Base-by-base conservation (phyloP, 2,329 filamentous ascomycete genomes). In the Penicillium sp. region DNA sequence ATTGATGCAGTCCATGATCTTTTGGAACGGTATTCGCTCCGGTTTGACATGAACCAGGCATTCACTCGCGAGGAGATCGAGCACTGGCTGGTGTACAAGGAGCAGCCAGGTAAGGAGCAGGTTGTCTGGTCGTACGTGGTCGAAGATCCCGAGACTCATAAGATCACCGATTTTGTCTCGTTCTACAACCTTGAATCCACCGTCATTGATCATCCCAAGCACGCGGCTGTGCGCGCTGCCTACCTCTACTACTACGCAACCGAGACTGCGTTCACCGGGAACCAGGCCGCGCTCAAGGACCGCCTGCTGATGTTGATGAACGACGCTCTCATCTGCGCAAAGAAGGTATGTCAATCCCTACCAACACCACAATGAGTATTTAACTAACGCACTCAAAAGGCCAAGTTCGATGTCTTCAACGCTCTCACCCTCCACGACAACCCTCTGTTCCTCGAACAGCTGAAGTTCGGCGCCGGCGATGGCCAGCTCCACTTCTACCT, bases 191-290 rank as follows among this genome's bases (percentile, higher is more conserved):
- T 99, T 30, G 91, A 96, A 70, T 96, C 91, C 14, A 94, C 90
- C 1, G 88, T 96, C 52, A 95, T 99, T 64, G 86, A 87, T 61
- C 85, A 90, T 67, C 77, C 83, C 41, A 89, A 89, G 69, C 87
- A 95, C 75, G 81, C 84, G 53, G 83, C 85, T 51, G 85, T 99
- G 65, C 88, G 87, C 60, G 94, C 92, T 3, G 94, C 94, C 27
- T 99, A 99, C 74, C 82, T 97, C 49, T 99, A 92, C 78, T 99
- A 99, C 80, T 99, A 99, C 69, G 94, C 89, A 51, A 88, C 88
- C 6, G 90, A 96, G 65, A 78, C 82, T 5, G 92, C 86, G 10
- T 88, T 96, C 58, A 68, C 67, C 2, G 67, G 69, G 18, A 65
- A 77, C 40, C 76, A 80, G 54, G 74, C 73, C 14, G 83, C 83